A percentile compares a stretch with the other conserved stretches of the same genome.
Evolutionary conservation across 768 basidiomycete species (phyloP).

Genomic region (Roridomyces roridus): DNA sequence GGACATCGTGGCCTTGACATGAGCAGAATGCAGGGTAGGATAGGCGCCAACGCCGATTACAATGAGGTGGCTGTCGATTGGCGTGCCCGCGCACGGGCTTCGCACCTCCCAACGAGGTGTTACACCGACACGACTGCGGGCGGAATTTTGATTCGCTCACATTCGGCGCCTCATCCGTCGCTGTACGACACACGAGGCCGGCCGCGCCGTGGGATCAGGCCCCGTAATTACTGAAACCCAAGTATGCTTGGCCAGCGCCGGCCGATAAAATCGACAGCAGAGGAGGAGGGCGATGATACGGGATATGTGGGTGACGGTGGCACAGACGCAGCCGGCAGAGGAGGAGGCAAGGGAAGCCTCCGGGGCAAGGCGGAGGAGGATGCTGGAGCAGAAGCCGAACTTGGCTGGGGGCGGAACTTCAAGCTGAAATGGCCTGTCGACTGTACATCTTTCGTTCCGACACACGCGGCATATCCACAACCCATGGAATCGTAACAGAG

Average conservation of each 20-base stretch:
- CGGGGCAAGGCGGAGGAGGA: slow-evolving; percentile 14
- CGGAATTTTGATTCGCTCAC: background rate
- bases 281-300: slow-evolving; percentile 37
- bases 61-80: slow-evolving; percentile 7
- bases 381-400: slow-evolving; percentile 29
- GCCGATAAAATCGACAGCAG: background rate
- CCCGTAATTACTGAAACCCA: slow-evolving; percentile 30
- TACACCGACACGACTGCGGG: slow-evolving; percentile 7
- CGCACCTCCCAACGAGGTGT: background rate
- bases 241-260: slow-evolving; percentile 39
- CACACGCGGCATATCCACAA: slow-evolving; percentile 84
- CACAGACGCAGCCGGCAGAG: background rate
- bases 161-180: slow-evolving; percentile 1
- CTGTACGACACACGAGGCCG: slow-evolving; percentile 36
- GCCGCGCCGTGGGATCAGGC: slow-evolving; percentile 39
- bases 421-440: slow-evolving; percentile 83
- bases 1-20: background rate
- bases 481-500: slow-evolving; percentile 90
- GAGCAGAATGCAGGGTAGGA: slow-evolving; percentile 72
- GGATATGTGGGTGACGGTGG: slow-evolving; percentile 36
- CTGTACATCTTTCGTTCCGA: slow-evolving; percentile 72
- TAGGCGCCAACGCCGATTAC: slow-evolving; percentile 58
- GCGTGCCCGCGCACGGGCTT: slow-evolving; percentile 32
- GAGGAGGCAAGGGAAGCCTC: background rate
- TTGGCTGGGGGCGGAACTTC: slow-evolving; percentile 80